phyloP scores from a whole-genome alignment of 768 basidiomycete species.

The Phaeolepiota aurea region DNA sequence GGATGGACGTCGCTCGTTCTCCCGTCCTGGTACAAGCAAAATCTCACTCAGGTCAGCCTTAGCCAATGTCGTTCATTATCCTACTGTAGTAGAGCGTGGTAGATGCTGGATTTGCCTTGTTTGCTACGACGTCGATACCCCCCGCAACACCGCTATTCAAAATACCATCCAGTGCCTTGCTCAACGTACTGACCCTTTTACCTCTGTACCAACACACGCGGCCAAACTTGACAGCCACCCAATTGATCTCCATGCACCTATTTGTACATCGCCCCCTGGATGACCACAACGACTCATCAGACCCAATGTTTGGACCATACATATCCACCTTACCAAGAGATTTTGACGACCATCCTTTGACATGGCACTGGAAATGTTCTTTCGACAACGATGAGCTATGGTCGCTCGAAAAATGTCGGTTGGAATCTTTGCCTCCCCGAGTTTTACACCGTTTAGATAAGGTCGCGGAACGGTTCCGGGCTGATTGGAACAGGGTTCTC shows the following conservation, averaged over 20 bases:
- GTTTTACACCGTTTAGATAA: constrained; percentile 30
- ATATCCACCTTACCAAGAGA: constrained; percentile 67
- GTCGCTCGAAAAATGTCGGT: constrained; percentile 18
- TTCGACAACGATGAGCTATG: constrained; percentile 3
- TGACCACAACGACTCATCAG: constrained; percentile 30
- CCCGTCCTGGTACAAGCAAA: constrained; percentile 45
- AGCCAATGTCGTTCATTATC: constrained; percentile 1
- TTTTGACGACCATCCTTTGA: constrained; percentile 78
- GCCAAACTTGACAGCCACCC: constrained; percentile 48
- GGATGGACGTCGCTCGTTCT: constrained; percentile 31
- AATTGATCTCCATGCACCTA: constrained; percentile 78
- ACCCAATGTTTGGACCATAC: constrained; percentile 65
- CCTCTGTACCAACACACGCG: constrained; percentile 41
- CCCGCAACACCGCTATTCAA: constrained; percentile 54
- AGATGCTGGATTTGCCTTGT: constrained; percentile 71
- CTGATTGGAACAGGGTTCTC: constrained; percentile 50
- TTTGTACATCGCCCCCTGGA: constrained; percentile 49
- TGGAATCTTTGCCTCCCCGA: constrained; percentile 41
- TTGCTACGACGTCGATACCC: constrained; percentile 32
- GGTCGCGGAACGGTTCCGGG: constrained; percentile 38
- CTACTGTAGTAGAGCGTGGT: constrained; percentile 1
- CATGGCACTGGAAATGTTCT: constrained; percentile 45
- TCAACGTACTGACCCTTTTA: constrained; percentile 66
- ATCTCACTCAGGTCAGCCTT: constrained; percentile 38
- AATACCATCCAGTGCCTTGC: constrained; percentile 59